Base-by-base conservation (phyloP, 2,329 filamentous ascomycete species). In the Parastagonospora nodorum region DNA sequence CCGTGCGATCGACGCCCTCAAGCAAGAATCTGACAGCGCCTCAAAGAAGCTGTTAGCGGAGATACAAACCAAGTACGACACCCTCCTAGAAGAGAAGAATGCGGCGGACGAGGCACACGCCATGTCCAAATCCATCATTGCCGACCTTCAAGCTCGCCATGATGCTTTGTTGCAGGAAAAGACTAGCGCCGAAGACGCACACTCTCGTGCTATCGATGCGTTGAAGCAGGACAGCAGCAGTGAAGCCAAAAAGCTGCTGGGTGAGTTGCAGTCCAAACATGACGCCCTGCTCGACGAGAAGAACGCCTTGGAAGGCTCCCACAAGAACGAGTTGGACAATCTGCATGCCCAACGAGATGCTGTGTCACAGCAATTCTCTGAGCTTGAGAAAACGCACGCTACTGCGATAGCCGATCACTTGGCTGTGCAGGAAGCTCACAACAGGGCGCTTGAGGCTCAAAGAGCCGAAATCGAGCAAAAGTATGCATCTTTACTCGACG, bases 391-490 rank as follows among this genome's bases (percentile, higher is more conserved):
- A 42, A 56, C 45, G 5, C 56, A 69, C 28, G 48, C 53, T 5
- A 53, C 59, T 8, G 42, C 51, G 2, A 31, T 60, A 11, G 52
- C 57, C 8, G 57, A 66, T 37, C 61, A 61, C 7, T 36, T 51
- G 4, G 50, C 56, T 11, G 45, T 54, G 7, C 48, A 69, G 38
- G 60, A 65, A 30, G 40, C 48, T 8, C 66, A 72, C 27, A 39
- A 49, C 10, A 61, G 64, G 31, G 63, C 59, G 9, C 57, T 72
- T 27, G 57, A 63, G 2, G 33, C 57, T 4, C 67, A 65, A 38
- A 59, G 58, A 37, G 53, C 51, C 1, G 67, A 72, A 29, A 61
- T 72, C 5, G 68, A 71, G 45, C 55, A 66, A 16, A 71, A 69
- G 29, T 69, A 64, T 24, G 61, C 58, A 11, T 61, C 51, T 6